Conservation (phyloP, 768 basidiomycete genomes). For the Naganishia vishniacii region DNA sequence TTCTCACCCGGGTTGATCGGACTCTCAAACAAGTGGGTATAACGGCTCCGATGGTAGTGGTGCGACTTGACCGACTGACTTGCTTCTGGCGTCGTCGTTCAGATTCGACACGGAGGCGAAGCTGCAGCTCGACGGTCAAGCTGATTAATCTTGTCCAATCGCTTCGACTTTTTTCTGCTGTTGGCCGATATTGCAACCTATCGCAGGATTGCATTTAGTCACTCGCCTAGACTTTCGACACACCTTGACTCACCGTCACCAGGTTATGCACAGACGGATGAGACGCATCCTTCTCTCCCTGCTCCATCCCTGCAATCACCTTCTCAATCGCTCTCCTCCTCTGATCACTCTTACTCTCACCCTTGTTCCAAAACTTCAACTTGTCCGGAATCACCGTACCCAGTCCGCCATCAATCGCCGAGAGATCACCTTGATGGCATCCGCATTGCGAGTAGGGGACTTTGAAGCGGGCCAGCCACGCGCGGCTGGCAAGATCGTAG, state of each 20-base stretch:
- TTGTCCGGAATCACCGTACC: conserved; percentile 9
- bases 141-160: neutral
- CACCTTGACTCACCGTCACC: conserved; percentile 19
- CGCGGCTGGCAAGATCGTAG: conserved; percentile 25
- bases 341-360: conserved; percentile 14
- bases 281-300: conserved; percentile 24
- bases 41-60: too few species aligned
- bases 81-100: too few species aligned
- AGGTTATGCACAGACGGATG: conserved; percentile 27
- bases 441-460: conserved; percentile 30
- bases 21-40: too few species aligned
- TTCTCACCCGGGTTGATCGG: too few species aligned
- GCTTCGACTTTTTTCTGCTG: neutral
- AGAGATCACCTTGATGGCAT: conserved; percentile 23
- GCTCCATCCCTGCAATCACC: conserved; percentile 20
- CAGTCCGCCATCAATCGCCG: neutral
- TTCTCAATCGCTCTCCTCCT: conserved; percentile 16
- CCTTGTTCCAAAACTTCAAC: conserved; percentile 28
- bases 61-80: too few species aligned
- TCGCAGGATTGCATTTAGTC: neutral
- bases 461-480: conserved; percentile 23
- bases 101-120: too few species aligned
- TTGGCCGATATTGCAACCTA: neutral
- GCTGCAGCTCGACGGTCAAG: neutral
- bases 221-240: neutral